Evolutionary conservation across 768 basidiomycete genomes (phyloP).

Genomic region (Boletus rubroflammeus): DNA sequence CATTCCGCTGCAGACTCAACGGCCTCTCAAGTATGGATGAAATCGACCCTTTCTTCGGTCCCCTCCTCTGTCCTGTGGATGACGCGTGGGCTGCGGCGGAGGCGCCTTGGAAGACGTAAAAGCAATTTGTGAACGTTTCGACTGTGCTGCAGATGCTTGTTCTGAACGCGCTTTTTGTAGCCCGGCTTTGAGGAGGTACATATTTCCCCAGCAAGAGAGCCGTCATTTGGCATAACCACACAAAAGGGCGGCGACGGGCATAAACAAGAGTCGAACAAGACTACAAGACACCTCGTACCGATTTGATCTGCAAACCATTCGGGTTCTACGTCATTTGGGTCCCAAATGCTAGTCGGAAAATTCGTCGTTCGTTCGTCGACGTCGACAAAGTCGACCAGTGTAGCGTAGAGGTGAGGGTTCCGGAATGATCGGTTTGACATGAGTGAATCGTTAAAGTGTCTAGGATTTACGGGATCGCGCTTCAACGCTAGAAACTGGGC

Average conservation of each 20-base stretch:
- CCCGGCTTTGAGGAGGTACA: conserved; percentile 45
- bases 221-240: conserved; percentile 3
- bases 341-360: conserved; percentile 73
- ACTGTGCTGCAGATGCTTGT: conserved; percentile 49
- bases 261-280: conserved; percentile 26
- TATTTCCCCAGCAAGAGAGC: not conserved
- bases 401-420: conserved; percentile 94
- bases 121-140: conserved; percentile 59
- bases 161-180: conserved; percentile 63
- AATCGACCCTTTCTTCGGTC: conserved; percentile 25
- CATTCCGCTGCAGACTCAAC: conserved; percentile 11
- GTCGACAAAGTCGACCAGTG: conserved; percentile 91
- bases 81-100: conserved; percentile 8
- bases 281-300: conserved; percentile 47
- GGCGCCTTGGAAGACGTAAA: conserved; percentile 43
- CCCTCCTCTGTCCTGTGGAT: conserved; percentile 15
- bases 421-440: conserved; percentile 92
- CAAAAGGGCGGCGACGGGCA: conserved; percentile 12
- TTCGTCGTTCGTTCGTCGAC: conserved; percentile 87
- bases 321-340: conserved; percentile 56
- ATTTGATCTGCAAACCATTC: conserved; percentile 79
- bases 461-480: conserved; percentile 53
- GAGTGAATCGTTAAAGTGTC: conserved; percentile 94
- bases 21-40: conserved; percentile 26
- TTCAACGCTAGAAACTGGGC: conserved; percentile 75